These are phyloP conservation scores for Phytopythium oedochilum DNA, from an alignment of 352 stramenopile genomes.

Conservation along the genomic window DNA sequence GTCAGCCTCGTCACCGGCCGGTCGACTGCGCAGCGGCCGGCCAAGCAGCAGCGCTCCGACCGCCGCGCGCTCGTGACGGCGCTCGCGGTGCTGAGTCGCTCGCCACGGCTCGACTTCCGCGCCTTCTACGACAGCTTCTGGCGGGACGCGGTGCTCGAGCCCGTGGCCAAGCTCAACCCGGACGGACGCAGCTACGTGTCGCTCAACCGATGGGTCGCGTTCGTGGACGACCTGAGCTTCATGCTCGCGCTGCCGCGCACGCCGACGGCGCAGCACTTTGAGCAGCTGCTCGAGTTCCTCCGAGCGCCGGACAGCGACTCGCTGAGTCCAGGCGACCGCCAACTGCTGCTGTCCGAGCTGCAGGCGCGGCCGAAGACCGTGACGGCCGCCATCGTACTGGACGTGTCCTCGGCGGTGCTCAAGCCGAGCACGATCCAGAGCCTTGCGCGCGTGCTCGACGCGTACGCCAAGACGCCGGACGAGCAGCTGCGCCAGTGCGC, in stretches of 20 bases:
- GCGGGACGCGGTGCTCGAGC: neutral
- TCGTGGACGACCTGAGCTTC: conserved; percentile 6
- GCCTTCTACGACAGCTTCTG: conserved; percentile 5
- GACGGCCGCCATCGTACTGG: neutral
- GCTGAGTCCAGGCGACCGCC: neutral
- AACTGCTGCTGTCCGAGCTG: neutral
- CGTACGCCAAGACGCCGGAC: neutral
- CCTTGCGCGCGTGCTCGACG: neutral
- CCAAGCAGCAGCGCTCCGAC: neutral
- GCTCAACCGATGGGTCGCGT: conserved; percentile 6
- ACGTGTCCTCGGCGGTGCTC: conserved; percentile 2
- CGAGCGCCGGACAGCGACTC: neutral
- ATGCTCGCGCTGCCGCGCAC: conserved; percentile 3
- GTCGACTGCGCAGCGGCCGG: neutral
- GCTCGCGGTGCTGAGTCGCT: neutral
- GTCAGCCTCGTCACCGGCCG: neutral
- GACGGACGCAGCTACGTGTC: conserved; percentile 7
- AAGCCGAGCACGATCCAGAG: neutral
- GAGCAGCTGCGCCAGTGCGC: neutral
- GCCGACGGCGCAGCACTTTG: neutral
- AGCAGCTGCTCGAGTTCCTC: conserved; percentile 3
- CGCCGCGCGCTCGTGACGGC: conserved; percentile 6
- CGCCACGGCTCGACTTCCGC: neutral
- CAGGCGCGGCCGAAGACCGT: neutral
- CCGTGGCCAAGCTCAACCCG: neutral